Evolutionary conservation across 1,284 basidiomycete species (phyloP).

Genomic region (Pseudozyma flocculosa): DNA sequence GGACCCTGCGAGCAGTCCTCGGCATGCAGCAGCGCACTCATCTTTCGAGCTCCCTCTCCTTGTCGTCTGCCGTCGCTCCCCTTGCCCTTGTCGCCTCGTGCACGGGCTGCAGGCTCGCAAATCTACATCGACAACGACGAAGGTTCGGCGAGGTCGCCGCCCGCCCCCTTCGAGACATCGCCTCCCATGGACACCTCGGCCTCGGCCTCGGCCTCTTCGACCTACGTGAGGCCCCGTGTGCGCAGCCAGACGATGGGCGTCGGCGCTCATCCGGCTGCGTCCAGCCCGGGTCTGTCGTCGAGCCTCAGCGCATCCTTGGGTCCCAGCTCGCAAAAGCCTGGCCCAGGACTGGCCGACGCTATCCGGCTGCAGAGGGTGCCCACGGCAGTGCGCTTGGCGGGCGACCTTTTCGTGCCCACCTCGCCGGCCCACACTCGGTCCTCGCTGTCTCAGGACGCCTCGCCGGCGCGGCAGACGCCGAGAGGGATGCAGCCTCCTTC

Average conservation of each 20-base stretch:
- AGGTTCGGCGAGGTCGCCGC: conserved; percentile 2
- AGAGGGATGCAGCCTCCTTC: conserved; percentile 6
- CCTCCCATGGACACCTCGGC: conserved; percentile 6
- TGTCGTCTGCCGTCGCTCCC: neutral
- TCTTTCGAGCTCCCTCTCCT: too few species aligned
- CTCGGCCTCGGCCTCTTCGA: conserved; percentile 1
- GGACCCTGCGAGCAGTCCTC: too few species aligned
- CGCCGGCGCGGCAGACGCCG: too few species aligned
- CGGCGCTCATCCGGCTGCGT: neutral
- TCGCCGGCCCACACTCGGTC: conserved; percentile 4
- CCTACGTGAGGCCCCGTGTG: conserved; percentile 32
- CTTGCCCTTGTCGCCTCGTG: conserved; percentile 9
- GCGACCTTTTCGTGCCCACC: conserved; percentile 57
- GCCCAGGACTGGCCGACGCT: conserved; percentile 52
- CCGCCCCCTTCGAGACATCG: neutral
- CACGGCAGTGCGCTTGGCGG: conserved; percentile 62
- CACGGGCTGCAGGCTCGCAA: conserved; percentile 1
- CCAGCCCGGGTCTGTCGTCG: too few species aligned
- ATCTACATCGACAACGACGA: conserved; percentile 11
- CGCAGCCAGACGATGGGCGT: conserved; percentile 42
- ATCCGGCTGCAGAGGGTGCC: conserved; percentile 64
- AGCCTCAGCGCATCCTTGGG: conserved; percentile 8
- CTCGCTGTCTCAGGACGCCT: too few species aligned
- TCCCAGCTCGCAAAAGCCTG: conserved; percentile 12
- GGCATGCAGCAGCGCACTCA: too few species aligned